A percentile compares a stretch with the other conserved stretches of the same genome.
Conservation (phyloP, 345 rosid genomes). For the Chamaenerion angustifolium region DNA sequence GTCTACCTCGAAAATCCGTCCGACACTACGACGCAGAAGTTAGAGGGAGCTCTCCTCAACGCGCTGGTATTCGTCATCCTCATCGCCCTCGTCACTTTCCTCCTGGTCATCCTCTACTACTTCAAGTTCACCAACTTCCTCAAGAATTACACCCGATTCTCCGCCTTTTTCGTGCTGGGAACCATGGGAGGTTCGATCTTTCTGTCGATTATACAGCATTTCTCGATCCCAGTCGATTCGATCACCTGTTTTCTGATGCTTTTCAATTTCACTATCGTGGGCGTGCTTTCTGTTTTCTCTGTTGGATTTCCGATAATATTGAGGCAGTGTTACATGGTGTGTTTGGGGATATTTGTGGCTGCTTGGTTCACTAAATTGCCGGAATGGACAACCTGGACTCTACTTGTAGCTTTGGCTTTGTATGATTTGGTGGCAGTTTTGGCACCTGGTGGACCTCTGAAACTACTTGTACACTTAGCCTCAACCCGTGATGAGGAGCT, state of each 20-base stretch:
- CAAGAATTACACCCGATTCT: constrained; percentile 93
- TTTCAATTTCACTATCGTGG: constrained; percentile 76
- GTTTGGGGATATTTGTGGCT: constrained; percentile 71
- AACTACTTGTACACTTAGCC: constrained; percentile 79
- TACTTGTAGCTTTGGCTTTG: constrained; percentile 74
- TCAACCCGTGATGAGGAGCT: constrained; percentile 84
- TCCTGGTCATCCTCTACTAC: constrained; percentile 79
- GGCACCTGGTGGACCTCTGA: constrained; percentile 96
- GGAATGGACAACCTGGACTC: constrained; percentile 92
- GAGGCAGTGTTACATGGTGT: constrained; percentile 87
- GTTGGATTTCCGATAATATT: constrained; percentile 61
- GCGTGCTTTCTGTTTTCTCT: constrained; percentile 68
- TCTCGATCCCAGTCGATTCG: constrained; percentile 73
- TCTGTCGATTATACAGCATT: constrained; percentile 65
- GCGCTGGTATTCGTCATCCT: constrained; percentile 74
- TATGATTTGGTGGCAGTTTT: constrained; percentile 90
- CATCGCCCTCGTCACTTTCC: constrained; percentile 66
- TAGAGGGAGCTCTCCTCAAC: constrained; percentile 77
- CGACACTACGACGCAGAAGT: constrained; percentile 60
- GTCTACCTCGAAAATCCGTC: constrained; percentile 78
- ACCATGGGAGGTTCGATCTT: constrained; percentile 89
- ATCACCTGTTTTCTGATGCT: constrained; percentile 56
- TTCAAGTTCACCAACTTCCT: constrained; percentile 80
- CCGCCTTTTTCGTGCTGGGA: constrained; percentile 67
- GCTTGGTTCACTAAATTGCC: constrained; percentile 93